Conservation (phyloP, 352 stramenopile species). For the Globisporangium camurandrum region DNA sequence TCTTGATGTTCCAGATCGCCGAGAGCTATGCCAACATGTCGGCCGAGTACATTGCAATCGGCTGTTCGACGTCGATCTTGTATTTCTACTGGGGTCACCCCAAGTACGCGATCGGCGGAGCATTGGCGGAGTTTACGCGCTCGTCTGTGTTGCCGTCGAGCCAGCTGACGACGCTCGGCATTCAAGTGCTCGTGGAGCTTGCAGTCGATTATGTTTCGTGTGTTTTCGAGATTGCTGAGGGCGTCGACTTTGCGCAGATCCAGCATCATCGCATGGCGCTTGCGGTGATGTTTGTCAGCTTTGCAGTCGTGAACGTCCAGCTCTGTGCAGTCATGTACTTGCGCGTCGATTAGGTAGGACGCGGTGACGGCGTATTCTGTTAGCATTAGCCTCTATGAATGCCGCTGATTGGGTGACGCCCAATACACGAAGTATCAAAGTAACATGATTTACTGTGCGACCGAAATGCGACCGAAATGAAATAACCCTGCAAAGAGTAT, state of each 20-base stretch:
- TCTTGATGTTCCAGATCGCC: slow-evolving; percentile 23
- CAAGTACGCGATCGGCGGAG: slow-evolving; percentile 13
- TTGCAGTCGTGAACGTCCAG: slow-evolving; percentile 9
- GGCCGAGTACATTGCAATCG: slow-evolving; percentile 43
- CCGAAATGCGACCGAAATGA: too few species aligned
- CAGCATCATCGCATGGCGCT: slow-evolving; percentile 1
- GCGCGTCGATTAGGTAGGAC: neutral
- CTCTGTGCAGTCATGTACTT: slow-evolving; percentile 9
- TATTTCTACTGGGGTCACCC: slow-evolving; percentile 30
- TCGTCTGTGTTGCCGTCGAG: neutral
- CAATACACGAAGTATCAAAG: too few species aligned
- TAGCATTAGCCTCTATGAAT: too few species aligned
- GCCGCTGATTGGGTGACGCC: too few species aligned
- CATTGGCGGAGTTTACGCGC: neutral
- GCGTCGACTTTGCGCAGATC: slow-evolving; percentile 9
- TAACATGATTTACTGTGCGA: too few species aligned
- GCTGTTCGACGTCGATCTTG: slow-evolving; percentile 30
- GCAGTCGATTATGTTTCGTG: slow-evolving; percentile 10
- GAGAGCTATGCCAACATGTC: slow-evolving; percentile 42
- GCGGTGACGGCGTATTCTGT: too few species aligned
- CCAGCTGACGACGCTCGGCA: neutral
- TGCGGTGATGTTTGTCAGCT: slow-evolving; percentile 5
- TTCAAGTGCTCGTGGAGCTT: slow-evolving; percentile 6
- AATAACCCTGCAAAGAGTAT: too few species aligned
- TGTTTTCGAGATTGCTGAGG: slow-evolving; percentile 1